A percentile compares a stretch with the other conserved stretches of the same genome.
These are phyloP conservation scores for Aschersonia sp. DNA, from an alignment of 2,329 filamentous ascomycete genomes.

Conservation along the genomic window DNA sequence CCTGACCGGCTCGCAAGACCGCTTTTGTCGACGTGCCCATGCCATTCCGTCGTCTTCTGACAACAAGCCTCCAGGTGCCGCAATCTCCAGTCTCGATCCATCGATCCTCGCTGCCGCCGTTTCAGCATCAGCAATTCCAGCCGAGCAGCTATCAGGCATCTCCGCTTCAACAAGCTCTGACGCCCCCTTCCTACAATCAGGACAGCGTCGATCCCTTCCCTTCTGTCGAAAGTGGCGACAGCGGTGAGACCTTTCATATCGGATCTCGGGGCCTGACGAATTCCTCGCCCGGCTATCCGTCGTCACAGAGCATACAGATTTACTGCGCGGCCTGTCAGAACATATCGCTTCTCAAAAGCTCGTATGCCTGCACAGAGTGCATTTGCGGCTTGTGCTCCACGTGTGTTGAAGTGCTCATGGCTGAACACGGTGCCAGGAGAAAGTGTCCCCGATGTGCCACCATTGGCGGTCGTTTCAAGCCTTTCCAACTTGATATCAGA, in stretches of 20 bases:
- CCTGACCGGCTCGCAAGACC: too few species aligned
- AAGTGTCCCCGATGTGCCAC: constrained; percentile 71
- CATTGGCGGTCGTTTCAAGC: constrained; percentile 69
- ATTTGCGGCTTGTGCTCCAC: constrained; percentile 85
- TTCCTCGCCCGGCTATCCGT: constrained; percentile 60
- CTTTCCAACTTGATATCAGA: constrained; percentile 65
- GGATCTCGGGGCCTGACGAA: constrained; percentile 48
- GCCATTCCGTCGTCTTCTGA: background rate
- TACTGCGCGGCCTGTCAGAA: constrained; percentile 83
- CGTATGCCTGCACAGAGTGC: constrained; percentile 90
- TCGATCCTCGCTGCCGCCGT: constrained; percentile 46
- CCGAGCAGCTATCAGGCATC: constrained; percentile 67
- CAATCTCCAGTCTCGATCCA: constrained; percentile 52
- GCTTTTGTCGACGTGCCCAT: too few species aligned
- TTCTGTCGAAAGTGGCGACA: constrained; percentile 68
- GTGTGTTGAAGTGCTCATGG: constrained; percentile 70
- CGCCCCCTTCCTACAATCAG: constrained; percentile 59
- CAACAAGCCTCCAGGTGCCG: constrained; percentile 32
- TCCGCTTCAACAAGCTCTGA: constrained; percentile 78
- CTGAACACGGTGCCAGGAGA: constrained; percentile 59
- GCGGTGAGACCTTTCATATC: constrained; percentile 60
- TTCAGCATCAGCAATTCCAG: constrained; percentile 47
- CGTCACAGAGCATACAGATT: constrained; percentile 67
- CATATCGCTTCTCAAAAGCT: constrained; percentile 63
- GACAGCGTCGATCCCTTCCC: constrained; percentile 69